phyloP scores from a whole-genome alignment of 192 early-diverging fungal genomes.

The Podochytrium sp. region DNA sequence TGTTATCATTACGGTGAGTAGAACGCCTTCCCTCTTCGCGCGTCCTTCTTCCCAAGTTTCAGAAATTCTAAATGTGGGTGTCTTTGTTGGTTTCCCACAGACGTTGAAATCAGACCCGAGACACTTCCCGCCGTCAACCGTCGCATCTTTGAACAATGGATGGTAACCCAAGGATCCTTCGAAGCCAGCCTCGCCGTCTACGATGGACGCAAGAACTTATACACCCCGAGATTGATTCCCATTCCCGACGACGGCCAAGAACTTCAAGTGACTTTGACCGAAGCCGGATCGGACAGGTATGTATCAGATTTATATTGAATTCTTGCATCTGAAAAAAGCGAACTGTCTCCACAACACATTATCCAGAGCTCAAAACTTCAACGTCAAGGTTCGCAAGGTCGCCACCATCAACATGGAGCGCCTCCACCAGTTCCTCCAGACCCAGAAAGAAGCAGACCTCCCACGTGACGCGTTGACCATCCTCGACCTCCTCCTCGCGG shows the following conservation, averaged over 20 bases:
- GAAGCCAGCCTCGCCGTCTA: conserved; percentile 11
- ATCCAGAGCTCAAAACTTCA: conserved; percentile 1
- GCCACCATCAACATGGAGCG: conserved; percentile 30
- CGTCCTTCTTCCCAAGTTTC: neutral
- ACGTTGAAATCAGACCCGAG: conserved; percentile 33
- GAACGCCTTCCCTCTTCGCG: neutral
- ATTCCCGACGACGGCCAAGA: conserved; percentile 2
- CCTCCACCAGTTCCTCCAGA: conserved; percentile 13
- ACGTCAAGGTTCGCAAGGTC: conserved; percentile 15
- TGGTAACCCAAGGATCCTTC: neutral
- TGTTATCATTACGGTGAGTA: conserved; percentile 33
- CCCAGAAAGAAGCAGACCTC: conserved; percentile 4
- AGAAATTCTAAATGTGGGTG: neutral
- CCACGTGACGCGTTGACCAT: conserved; percentile 29
- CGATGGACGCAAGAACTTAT: conserved; percentile 36
- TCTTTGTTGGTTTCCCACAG: neutral
- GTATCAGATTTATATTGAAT: neutral
- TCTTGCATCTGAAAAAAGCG: neutral
- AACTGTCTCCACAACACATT: neutral
- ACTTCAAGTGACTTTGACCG: neutral
- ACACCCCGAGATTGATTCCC: conserved; percentile 15
- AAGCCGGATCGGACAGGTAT: neutral
- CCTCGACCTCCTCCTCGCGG: conserved; percentile 20
- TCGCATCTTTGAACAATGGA: conserved; percentile 30
- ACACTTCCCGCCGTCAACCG: conserved; percentile 25